These are phyloP conservation scores for Cucumis cinereus DNA, from an alignment of 306 rosid species.

Conservation along the genomic window DNA sequence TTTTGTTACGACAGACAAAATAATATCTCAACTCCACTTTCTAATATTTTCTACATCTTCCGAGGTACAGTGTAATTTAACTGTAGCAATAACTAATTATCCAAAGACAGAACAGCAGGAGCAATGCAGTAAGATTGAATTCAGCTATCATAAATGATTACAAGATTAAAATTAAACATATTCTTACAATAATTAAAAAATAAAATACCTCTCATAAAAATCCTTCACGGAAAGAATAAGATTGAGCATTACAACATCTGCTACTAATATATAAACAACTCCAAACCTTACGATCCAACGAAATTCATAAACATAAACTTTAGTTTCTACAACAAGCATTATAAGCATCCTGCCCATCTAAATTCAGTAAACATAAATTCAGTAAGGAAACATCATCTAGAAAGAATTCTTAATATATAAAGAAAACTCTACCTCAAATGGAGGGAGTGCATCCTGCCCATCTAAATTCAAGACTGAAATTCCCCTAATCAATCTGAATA, in stretches of 20 bases:
- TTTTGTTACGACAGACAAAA: neutral
- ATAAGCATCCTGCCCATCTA: too few relatives aligned
- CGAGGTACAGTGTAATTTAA: neutral
- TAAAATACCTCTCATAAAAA: conserved; percentile 53
- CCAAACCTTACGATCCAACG: conserved; percentile 91
- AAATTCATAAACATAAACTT: conserved; percentile 55
- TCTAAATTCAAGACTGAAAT: conserved; percentile 67
- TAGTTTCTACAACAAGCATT: conserved; percentile 60
- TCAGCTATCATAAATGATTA: neutral
- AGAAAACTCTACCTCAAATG: conserved; percentile 66
- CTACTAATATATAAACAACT: conserved; percentile 55
- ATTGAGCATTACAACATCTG: conserved; percentile 70
- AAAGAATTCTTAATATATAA: neutral
- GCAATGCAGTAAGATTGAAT: neutral
- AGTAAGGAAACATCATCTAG: neutral
- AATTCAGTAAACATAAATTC: too few relatives aligned
- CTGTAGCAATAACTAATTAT: neutral
- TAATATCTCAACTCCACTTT: neutral
- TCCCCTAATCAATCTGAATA: conserved; percentile 77
- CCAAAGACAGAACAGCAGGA: neutral
- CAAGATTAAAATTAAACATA: neutral
- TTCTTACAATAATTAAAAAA: neutral
- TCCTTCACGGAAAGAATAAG: conserved; percentile 52
- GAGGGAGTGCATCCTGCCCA: conserved; percentile 68
- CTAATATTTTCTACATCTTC: neutral